These are phyloP conservation scores for Paxillus ammoniavirescens DNA, from an alignment of 768 basidiomycete species.

Conservation along the genomic window DNA sequence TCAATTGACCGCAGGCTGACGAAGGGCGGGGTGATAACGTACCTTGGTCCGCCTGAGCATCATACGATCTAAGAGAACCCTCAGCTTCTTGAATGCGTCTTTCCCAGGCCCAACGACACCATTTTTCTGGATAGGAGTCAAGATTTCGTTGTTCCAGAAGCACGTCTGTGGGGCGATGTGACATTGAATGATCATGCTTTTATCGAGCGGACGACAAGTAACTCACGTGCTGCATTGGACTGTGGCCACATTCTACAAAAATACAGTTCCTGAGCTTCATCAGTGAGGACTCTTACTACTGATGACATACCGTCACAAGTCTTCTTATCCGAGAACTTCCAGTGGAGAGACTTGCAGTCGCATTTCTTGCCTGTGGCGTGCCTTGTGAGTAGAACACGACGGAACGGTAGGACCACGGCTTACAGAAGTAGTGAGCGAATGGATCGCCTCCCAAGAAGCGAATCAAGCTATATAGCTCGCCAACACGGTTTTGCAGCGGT, in stretches of 20 bases:
- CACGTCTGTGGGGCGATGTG: slow-evolving; percentile 57
- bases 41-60: slow-evolving; percentile 93
- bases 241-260: slow-evolving; percentile 73
- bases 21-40: background rate
- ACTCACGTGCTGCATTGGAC: slow-evolving; percentile 78
- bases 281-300: background rate
- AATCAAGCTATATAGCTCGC: slow-evolving; percentile 93
- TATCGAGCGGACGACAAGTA: background rate
- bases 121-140: slow-evolving; percentile 92
- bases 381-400: background rate
- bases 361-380: slow-evolving; percentile 71
- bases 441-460: slow-evolving; percentile 92
- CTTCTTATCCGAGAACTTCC: slow-evolving; percentile 84
- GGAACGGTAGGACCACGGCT: slow-evolving; percentile 21
- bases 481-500: slow-evolving; percentile 97
- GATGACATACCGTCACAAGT: slow-evolving; percentile 70
- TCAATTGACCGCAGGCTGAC: background rate
- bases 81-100: slow-evolving; percentile 88
- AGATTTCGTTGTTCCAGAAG: slow-evolving; percentile 95
- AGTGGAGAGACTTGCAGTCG: slow-evolving; percentile 92
- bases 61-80: slow-evolving; percentile 86
- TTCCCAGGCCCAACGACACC: slow-evolving; percentile 81
- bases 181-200: slow-evolving; percentile 4
- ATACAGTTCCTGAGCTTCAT: background rate
- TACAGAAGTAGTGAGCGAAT: slow-evolving; percentile 90